Percentiles rank a stretch among this genome's conserved stretches.
phyloP scores from a whole-genome alignment of 2,329 filamentous ascomycete species.

The Zasmidium cellare region DNA sequence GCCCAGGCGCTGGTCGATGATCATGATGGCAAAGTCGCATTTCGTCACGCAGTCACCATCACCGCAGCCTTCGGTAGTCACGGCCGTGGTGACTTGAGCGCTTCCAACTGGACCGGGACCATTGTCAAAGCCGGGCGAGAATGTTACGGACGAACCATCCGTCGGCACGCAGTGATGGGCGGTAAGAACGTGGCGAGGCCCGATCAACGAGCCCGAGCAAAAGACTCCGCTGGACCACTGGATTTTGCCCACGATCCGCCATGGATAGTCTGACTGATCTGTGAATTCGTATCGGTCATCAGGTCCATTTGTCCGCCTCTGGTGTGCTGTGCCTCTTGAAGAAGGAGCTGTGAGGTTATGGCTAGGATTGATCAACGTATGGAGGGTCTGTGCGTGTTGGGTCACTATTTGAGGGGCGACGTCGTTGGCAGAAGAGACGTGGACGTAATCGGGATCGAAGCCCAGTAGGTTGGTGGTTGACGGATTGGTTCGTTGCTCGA shows the following conservation, averaged over 20 bases:
- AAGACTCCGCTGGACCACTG: not conserved
- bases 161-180: slow-evolving; percentile 13
- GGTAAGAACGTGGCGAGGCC: slow-evolving; percentile 11
- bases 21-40: slow-evolving; percentile 13
- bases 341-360: not conserved
- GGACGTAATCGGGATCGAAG: not conserved
- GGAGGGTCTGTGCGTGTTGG: not conserved
- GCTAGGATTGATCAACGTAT: not conserved
- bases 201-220: slow-evolving; percentile 11
- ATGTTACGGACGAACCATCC: slow-evolving; percentile 4
- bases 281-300: not conserved
- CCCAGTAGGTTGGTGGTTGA: not conserved
- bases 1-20: slow-evolving; percentile 8
- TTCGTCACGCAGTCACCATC: not conserved
- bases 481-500: not conserved
- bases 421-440: not conserved
- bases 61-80: slow-evolving; percentile 1
- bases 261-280: not conserved
- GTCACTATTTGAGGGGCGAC: not conserved
- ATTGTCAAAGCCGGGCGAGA: slow-evolving; percentile 12
- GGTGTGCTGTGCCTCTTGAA: not conserved
- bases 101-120: slow-evolving; percentile 3
- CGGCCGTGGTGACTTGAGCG: not conserved
- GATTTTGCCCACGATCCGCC: not conserved
- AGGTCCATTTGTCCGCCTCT: not conserved